Conservation (phyloP, 768 basidiomycete species). For the Fomitopsis serialis region DNA sequence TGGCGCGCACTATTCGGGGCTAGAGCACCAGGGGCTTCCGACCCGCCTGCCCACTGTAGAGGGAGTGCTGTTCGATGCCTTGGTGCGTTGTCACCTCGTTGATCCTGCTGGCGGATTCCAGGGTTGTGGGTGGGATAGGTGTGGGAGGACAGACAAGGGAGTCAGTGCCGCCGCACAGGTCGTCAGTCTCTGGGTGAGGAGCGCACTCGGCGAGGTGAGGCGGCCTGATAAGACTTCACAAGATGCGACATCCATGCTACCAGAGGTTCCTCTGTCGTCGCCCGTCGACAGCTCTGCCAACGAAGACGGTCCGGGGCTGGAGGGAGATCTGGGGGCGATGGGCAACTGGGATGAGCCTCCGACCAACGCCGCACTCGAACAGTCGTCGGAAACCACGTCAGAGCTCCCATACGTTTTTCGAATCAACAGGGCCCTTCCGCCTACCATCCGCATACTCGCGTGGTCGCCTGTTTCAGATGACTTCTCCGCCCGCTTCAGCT, state of each 20-base stretch:
- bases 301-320: slow-evolving; percentile 22
- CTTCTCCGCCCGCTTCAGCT: slow-evolving; percentile 90
- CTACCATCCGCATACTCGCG: slow-evolving; percentile 84
- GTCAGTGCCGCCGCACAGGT: slow-evolving; percentile 96
- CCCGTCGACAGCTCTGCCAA: too few species aligned
- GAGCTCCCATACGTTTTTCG: slow-evolving; percentile 77
- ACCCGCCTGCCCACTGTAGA: slow-evolving; percentile 89
- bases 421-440: slow-evolving; percentile 84
- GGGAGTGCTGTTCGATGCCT: slow-evolving; percentile 73
- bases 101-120: slow-evolving; percentile 70
- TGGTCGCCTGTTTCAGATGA: slow-evolving; percentile 82
- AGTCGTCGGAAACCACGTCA: slow-evolving; percentile 9
- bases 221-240: slow-evolving; percentile 9
- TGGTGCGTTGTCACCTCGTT: slow-evolving; percentile 73
- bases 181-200: slow-evolving; percentile 85
- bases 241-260: too few species aligned
- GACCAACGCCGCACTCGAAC: slow-evolving; percentile 14
- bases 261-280: too few species aligned
- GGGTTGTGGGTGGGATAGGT: slow-evolving; percentile 86
- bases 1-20: slow-evolving; percentile 87
- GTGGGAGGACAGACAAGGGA: slow-evolving; percentile 92
- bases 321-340: slow-evolving; percentile 36
- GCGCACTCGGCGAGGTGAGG: slow-evolving; percentile 37
- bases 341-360: slow-evolving; percentile 26
- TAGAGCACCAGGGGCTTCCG: slow-evolving; percentile 70